Evolutionary conservation across 2,329 filamentous ascomycete species (phyloP).

Genomic region (Emergomyces pasteurianus): DNA sequence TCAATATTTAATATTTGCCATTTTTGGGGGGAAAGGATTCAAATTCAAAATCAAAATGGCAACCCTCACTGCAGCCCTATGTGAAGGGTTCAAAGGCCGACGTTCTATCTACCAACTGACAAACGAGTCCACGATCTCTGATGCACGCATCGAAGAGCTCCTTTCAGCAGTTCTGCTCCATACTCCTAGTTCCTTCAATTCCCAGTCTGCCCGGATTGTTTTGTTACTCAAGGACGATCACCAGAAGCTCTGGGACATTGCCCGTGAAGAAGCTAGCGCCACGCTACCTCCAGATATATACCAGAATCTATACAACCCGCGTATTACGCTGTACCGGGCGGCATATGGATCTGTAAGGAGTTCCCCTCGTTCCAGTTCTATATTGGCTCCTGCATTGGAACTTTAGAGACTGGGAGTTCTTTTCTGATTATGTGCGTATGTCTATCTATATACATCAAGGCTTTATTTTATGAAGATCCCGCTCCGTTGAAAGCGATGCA

Average conservation of each 20-base stretch:
- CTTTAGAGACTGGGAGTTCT: no score
- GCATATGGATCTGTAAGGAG: neutral
- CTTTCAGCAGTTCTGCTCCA: neutral
- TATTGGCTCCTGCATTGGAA: neutral
- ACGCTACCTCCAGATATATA: neutral
- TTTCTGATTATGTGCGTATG: neutral
- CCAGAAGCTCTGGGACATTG: neutral
- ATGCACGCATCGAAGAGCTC: neutral
- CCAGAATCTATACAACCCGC: neutral
- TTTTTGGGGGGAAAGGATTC: neutral
- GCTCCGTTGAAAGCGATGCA: neutral
- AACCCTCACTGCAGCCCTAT: neutral
- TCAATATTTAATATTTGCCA: neutral
- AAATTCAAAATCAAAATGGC: no score
- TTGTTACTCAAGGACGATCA: constrained; percentile 27
- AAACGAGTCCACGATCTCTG: neutral
- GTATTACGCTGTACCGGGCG: neutral
- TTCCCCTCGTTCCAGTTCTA: neutral
- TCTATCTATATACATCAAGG: neutral
- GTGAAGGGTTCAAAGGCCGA: neutral
- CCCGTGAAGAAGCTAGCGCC: neutral
- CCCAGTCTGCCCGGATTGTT: constrained; percentile 60
- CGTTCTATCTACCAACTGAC: neutral
- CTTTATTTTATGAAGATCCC: neutral
- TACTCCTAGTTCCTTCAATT: constrained; percentile 67